phyloP scores from a whole-genome alignment of 1,139 yeast genomes.

The Blastobotrys petasosporus region DNA sequence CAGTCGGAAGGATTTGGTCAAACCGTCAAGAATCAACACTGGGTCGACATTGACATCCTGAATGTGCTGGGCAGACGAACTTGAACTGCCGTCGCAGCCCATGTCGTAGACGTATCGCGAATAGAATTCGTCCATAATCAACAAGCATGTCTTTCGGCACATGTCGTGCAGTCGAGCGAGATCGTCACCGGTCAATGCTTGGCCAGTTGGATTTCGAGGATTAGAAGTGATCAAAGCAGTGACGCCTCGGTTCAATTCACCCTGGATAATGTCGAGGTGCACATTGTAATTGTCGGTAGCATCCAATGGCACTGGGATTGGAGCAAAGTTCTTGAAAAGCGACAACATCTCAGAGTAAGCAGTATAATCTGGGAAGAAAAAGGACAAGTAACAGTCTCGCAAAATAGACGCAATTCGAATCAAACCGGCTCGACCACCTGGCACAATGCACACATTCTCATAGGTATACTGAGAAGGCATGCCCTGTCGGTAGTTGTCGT shows the following conservation, averaged over 20 bases:
- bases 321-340: conserved; percentile 59
- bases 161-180: conserved; percentile 48
- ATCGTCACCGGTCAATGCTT: conserved; percentile 48
- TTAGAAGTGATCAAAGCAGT: conserved; percentile 57
- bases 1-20: conserved; percentile 58
- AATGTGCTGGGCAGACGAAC: conserved; percentile 50
- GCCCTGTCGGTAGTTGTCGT: conserved; percentile 49
- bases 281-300: conserved; percentile 57
- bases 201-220: conserved; percentile 66
- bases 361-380: conserved; percentile 63
- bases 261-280: conserved; percentile 50
- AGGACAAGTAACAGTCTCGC: conserved; percentile 55
- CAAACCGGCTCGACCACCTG: conserved; percentile 66
- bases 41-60: conserved; percentile 59
- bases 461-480: conserved; percentile 52
- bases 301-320: conserved; percentile 60
- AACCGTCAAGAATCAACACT: conserved; percentile 57
- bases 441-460: conserved; percentile 62
- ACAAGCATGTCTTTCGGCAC: conserved; percentile 52
- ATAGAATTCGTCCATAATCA: conserved; percentile 65
- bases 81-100: conserved; percentile 51
- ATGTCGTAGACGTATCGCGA: conserved; percentile 60
- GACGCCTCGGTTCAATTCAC: conserved; percentile 56
- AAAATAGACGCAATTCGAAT: conserved; percentile 63
- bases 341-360: conserved; percentile 72